Conservation (phyloP, 2,329 filamentous ascomycete genomes). For the Aureobasidium sp. region DNA sequence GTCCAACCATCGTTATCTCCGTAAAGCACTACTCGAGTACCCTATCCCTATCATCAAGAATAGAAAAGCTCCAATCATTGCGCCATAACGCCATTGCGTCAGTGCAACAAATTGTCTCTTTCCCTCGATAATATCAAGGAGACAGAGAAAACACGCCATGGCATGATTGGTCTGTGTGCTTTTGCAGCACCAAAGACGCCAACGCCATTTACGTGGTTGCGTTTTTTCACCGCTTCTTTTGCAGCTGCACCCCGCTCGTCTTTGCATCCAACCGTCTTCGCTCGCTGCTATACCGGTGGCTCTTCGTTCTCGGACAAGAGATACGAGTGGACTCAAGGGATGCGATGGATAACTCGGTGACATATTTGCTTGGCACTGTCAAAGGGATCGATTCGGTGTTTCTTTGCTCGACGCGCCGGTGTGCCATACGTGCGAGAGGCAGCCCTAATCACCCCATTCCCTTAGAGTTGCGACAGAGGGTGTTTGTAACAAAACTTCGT, state of each 20-base stretch:
- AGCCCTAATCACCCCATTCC: background rate
- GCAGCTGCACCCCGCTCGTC: background rate
- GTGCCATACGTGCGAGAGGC: too few species aligned
- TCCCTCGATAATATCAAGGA: too few species aligned
- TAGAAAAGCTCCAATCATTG: background rate
- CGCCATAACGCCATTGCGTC: background rate
- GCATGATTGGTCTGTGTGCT: constrained; percentile 6
- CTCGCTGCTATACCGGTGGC: background rate
- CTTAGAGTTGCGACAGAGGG: background rate
- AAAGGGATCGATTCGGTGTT: background rate
- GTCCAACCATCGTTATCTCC: background rate
- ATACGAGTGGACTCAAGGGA: background rate
- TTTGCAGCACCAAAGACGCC: background rate
- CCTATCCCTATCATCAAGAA: background rate
- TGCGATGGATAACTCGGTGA: background rate
- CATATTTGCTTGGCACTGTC: background rate
- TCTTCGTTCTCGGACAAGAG: background rate
- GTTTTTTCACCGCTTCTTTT: background rate
- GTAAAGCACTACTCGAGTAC: background rate
- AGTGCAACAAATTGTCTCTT: background rate
- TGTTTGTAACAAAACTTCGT: background rate
- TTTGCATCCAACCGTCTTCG: background rate
- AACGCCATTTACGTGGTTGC: background rate
- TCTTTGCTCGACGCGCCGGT: background rate
- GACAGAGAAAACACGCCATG: background rate